Evolutionary conservation across 495 filamentous ascomycete genomes (phyloP).

Genomic region (Podospora didyma): DNA sequence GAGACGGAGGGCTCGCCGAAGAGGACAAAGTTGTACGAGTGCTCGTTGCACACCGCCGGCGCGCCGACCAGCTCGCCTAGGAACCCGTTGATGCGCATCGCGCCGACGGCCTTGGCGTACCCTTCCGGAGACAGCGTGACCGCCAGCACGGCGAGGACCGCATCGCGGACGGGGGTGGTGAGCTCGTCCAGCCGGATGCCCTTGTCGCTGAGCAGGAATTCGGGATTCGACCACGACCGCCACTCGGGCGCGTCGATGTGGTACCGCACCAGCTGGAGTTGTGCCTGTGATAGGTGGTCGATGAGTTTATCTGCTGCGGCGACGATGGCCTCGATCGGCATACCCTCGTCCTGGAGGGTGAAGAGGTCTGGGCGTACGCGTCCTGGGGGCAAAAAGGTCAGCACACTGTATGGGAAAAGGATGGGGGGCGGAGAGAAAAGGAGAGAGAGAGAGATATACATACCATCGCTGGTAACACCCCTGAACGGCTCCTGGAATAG

Average conservation of each 20-base stretch:
- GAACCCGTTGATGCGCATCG: constrained; percentile 77
- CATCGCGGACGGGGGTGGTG: constrained; percentile 32
- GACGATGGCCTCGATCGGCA: constrained; percentile 55
- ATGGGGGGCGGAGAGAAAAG: not conserved
- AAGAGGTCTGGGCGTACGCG: constrained; percentile 54
- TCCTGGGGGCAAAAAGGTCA: too few species aligned
- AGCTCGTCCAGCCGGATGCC: constrained; percentile 65
- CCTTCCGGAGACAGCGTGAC: constrained; percentile 61
- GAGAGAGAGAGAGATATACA: too few species aligned
- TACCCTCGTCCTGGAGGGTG: constrained; percentile 55
- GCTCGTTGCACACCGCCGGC: constrained; percentile 62
- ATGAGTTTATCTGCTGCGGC: constrained; percentile 42
- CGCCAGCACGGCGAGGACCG: constrained; percentile 51
- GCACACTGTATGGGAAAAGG: not conserved
- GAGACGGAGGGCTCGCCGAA: constrained; percentile 54
- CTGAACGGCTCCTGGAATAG: constrained; percentile 65
- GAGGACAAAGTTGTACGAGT: constrained; percentile 67
- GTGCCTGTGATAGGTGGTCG: constrained; percentile 38
- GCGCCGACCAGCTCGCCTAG: constrained; percentile 63
- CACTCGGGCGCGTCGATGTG: constrained; percentile 68
- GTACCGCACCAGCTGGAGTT: constrained; percentile 46
- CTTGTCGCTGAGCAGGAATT: constrained; percentile 59
- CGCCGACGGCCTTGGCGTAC: constrained; percentile 63
- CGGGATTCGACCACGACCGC: constrained; percentile 74
- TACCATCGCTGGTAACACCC: constrained; percentile 67